These are phyloP conservation scores for Trichoderma asperellum DNA, from an alignment of 2,329 filamentous ascomycete genomes.

Conservation along the genomic window DNA sequence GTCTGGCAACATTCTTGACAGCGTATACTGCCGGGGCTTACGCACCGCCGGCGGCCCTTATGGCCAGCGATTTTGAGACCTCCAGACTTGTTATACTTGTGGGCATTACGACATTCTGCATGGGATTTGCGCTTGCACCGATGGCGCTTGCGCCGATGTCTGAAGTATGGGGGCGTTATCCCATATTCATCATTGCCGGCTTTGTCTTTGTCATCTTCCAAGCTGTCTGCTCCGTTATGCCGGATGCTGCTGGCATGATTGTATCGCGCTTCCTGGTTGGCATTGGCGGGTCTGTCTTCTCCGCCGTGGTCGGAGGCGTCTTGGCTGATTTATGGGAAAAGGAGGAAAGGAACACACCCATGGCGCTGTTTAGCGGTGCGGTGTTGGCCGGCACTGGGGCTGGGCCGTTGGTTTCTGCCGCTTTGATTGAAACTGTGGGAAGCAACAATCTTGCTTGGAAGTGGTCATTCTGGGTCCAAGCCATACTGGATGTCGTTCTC, in stretches of 20 bases:
- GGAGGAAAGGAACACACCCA: slow-evolving; percentile 80
- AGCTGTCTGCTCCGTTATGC: slow-evolving; percentile 72
- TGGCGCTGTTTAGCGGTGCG: slow-evolving; percentile 83
- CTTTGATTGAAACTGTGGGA: slow-evolving; percentile 66
- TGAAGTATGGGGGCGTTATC: slow-evolving; percentile 84
- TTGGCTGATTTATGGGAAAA: slow-evolving; percentile 84
- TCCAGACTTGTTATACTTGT: slow-evolving; percentile 68
- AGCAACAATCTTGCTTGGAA: slow-evolving; percentile 62
- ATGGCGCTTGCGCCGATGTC: slow-evolving; percentile 89
- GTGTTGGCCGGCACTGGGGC: slow-evolving; percentile 79
- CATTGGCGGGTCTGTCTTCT: slow-evolving; percentile 76
- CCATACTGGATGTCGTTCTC: slow-evolving; percentile 67
- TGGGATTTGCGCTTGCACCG: slow-evolving; percentile 79
- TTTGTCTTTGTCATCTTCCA: slow-evolving; percentile 72
- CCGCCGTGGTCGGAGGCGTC: slow-evolving; percentile 90
- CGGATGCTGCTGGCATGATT: slow-evolving; percentile 72
- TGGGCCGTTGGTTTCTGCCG: slow-evolving; percentile 72
- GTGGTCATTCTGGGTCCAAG: slow-evolving; percentile 89
- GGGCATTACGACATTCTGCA: slow-evolving; percentile 81
- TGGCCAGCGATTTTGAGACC: slow-evolving; percentile 68
- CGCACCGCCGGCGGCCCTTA: slow-evolving; percentile 67
- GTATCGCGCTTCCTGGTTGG: slow-evolving; percentile 76
- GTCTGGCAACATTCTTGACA: slow-evolving; percentile 73
- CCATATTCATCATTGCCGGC: slow-evolving; percentile 77
- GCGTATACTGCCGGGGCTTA: slow-evolving; percentile 84